A percentile compares a stretch with the other conserved stretches of the same genome.
These are phyloP conservation scores for Xylariaceae sp. DNA, from an alignment of 2,329 filamentous ascomycete species.

Conservation along the genomic window DNA sequence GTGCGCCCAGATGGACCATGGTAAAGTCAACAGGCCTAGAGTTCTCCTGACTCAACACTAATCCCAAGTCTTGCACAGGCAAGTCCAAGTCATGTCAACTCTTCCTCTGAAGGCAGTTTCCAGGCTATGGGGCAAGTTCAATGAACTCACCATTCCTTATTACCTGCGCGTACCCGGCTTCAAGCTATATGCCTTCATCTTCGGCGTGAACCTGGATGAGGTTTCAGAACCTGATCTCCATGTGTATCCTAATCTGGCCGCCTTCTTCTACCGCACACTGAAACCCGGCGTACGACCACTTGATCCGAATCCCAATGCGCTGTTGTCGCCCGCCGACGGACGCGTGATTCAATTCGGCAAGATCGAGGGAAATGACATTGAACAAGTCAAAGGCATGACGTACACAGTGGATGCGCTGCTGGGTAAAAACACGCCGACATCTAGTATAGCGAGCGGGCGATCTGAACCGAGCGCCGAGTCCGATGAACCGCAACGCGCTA, in stretches of 20 bases:
- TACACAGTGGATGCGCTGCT: conserved; percentile 94
- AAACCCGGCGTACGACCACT: conserved; percentile 88
- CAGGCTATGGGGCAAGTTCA: conserved; percentile 87
- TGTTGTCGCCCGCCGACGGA: conserved; percentile 90
- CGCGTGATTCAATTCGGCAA: conserved; percentile 89
- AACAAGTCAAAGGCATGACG: conserved; percentile 98
- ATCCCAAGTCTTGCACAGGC: conserved; percentile 53
- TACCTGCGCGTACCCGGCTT: conserved; percentile 88
- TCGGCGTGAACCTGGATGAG: conserved; percentile 90
- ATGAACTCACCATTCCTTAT: conserved; percentile 86
- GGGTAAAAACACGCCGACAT: conserved; percentile 66
- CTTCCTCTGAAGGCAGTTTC: conserved; percentile 90
- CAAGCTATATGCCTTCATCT: conserved; percentile 87
- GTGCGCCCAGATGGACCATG: conserved; percentile 86
- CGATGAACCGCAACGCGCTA: conserved; percentile 32
- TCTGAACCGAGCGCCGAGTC: conserved; percentile 35
- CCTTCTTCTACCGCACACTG: conserved; percentile 95
- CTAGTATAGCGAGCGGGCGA: conserved; percentile 56
- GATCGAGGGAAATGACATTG: conserved; percentile 92
- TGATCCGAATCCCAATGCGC: conserved; percentile 77
- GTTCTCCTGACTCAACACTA: conserved; percentile 10
- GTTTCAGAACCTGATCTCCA: conserved; percentile 87
- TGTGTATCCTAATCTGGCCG: conserved; percentile 87
- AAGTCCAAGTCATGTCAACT: conserved; percentile 92
- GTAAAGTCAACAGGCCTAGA: conserved; percentile 47